phyloP scores from a whole-genome alignment of 2,329 filamentous ascomycete species.

The Nannizzia gypsea region DNA sequence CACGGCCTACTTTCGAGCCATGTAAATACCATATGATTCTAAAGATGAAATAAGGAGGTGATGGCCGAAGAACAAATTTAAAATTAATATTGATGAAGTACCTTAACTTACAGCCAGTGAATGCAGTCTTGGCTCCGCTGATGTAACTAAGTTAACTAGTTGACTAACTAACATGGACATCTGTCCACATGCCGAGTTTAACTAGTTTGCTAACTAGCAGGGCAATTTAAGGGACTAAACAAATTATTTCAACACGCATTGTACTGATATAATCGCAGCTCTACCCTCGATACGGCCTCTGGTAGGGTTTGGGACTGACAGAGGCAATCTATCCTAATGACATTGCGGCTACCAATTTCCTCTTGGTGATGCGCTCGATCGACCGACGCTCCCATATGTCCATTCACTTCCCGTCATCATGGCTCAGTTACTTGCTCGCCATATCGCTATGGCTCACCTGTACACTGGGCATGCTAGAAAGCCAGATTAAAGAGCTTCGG shows the following conservation, averaged over 20 bases:
- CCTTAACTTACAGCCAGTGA: too few relatives aligned
- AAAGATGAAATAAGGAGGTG: too few relatives aligned
- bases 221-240: background rate
- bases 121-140: background rate
- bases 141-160: too few relatives aligned
- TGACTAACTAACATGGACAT: background rate
- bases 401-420: slow-evolving; percentile 22
- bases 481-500: slow-evolving; percentile 28
- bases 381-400: slow-evolving; percentile 29
- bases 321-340: background rate
- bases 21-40: too few relatives aligned
- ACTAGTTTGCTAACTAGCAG: background rate
- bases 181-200: background rate
- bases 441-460: slow-evolving; percentile 26
- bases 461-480: slow-evolving; percentile 26
- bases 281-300: background rate
- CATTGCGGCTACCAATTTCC: background rate
- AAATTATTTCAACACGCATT: background rate
- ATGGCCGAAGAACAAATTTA: too few relatives aligned
- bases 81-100: too few relatives aligned
- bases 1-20: too few relatives aligned
- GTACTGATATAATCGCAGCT: background rate
- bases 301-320: background rate
- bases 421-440: slow-evolving; percentile 23
- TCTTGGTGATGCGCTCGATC: slow-evolving; percentile 31